These are phyloP conservation scores for Phytophthora pinifolia DNA, from an alignment of 352 stramenopile species.

Conservation along the genomic window DNA sequence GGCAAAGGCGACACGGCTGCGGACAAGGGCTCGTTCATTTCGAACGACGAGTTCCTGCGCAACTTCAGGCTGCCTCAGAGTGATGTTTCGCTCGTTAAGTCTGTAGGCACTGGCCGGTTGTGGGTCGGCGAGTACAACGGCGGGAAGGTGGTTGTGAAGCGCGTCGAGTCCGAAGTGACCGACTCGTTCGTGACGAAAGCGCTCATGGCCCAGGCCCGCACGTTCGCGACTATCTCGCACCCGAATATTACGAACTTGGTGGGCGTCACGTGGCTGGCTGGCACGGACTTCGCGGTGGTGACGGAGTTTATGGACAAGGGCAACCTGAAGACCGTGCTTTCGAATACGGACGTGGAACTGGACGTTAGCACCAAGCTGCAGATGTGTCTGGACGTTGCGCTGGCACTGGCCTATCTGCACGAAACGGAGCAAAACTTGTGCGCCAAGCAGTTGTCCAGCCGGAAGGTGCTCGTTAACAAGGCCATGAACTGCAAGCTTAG, in stretches of 20 bases:
- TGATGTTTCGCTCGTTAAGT: conserved; percentile 59
- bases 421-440: conserved; percentile 45
- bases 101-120: conserved; percentile 45
- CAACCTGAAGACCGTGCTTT: conserved; percentile 58
- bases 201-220: conserved; percentile 57
- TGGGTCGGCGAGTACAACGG: conserved; percentile 62
- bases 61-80: conserved; percentile 52
- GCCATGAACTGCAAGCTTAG: conserved; percentile 56
- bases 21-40: conserved; percentile 62
- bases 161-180: conserved; percentile 63
- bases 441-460: conserved; percentile 50
- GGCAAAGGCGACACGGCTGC: conserved; percentile 40
- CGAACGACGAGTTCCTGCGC: conserved; percentile 63
- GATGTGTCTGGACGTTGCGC: conserved; percentile 71
- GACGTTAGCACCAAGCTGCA: conserved; percentile 53
- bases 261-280: conserved; percentile 68
- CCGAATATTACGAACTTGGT: conserved; percentile 66
- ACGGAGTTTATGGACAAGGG: conserved; percentile 78
- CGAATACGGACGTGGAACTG: conserved; percentile 55
- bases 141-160: conserved; percentile 70
- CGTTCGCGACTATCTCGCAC: conserved; percentile 53
- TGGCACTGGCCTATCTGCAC: conserved; percentile 66
- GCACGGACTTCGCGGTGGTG: conserved; percentile 76
- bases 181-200: conserved; percentile 59
- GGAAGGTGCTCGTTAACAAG: conserved; percentile 60